A percentile compares a stretch with the other conserved stretches of the same genome.
Evolutionary conservation across 768 basidiomycete species (phyloP).

Genomic region (Hericium rajendrae): DNA sequence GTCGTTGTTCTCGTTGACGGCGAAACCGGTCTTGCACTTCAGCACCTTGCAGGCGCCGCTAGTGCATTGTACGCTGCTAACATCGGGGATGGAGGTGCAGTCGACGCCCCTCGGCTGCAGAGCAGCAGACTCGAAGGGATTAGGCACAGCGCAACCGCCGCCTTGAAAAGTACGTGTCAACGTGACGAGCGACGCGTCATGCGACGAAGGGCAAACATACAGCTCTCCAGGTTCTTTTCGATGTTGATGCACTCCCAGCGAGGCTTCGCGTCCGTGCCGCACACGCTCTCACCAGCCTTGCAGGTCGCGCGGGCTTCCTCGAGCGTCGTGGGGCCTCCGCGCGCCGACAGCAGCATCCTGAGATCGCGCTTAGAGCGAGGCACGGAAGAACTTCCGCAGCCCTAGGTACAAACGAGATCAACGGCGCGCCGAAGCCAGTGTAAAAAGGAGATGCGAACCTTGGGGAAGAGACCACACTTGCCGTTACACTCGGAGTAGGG

Average conservation of each 20-base stretch:
- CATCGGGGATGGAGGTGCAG: background rate
- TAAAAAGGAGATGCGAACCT: slow-evolving; percentile 6
- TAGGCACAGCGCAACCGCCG: background rate
- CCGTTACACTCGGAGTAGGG: slow-evolving; percentile 33
- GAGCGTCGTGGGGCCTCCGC: slow-evolving; percentile 18
- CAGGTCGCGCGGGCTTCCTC: slow-evolving; percentile 24
- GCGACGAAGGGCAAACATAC: background rate
- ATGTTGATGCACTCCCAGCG: slow-evolving; percentile 34
- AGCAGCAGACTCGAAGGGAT: background rate
- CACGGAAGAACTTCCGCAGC: slow-evolving; percentile 27
- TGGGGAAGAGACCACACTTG: slow-evolving; percentile 20
- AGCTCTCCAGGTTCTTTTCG: slow-evolving; percentile 15
- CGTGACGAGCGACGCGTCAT: too few relatives aligned
- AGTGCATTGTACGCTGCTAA: background rate
- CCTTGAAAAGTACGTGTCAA: background rate
- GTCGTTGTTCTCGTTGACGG: background rate
- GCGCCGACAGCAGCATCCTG: slow-evolving; percentile 1
- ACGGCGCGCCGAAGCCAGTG: background rate
- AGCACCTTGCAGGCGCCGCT: background rate
- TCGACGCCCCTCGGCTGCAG: background rate
- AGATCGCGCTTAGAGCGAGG: slow-evolving; percentile 18
- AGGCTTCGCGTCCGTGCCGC: slow-evolving; percentile 25
- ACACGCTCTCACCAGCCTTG: slow-evolving; percentile 24
- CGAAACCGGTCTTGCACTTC: background rate
- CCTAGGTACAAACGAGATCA: slow-evolving; percentile 17